phyloP scores from a whole-genome alignment of 2,329 filamentous ascomycete species.

The Colletotrichum lentis region DNA sequence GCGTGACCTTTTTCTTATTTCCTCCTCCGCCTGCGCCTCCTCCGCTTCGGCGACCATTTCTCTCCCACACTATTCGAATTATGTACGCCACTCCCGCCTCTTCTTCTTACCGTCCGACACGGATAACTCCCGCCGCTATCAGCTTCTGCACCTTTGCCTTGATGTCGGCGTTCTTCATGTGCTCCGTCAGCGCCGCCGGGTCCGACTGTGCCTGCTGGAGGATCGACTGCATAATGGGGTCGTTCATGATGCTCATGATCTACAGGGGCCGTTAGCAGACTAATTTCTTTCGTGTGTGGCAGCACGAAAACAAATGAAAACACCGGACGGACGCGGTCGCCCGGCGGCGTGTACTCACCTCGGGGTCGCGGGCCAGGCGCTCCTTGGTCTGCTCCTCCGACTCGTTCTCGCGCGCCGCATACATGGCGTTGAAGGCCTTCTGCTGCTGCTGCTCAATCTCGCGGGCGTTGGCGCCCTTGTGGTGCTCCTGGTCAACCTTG shows the following conservation, averaged over 20 bases:
- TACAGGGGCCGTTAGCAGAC: conserved; percentile 40
- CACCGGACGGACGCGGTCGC: neutral
- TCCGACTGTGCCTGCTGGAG: conserved; percentile 96
- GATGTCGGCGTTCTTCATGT: conserved; percentile 93
- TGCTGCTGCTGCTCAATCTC: conserved; percentile 96
- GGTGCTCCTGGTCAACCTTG: conserved; percentile 74
- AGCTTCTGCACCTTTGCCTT: conserved; percentile 92
- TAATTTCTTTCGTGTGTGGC: neutral
- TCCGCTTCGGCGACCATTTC: too few relatives aligned
- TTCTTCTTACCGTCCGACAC: conserved; percentile 64
- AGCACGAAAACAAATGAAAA: neutral
- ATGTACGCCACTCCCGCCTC: neutral
- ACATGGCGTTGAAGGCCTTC: conserved; percentile 91
- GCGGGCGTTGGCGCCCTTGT: conserved; percentile 78
- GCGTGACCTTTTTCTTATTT: conserved; percentile 30
- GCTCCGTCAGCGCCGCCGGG: conserved; percentile 90
- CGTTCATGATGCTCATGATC: conserved; percentile 91
- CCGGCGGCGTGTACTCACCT: conserved; percentile 67
- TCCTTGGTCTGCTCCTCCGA: conserved; percentile 95
- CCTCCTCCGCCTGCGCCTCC: conserved; percentile 10
- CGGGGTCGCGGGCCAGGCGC: conserved; percentile 87
- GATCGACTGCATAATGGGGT: conserved; percentile 97
- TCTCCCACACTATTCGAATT: neutral
- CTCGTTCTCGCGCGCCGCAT: conserved; percentile 89
- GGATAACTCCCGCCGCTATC: conserved; percentile 90